A percentile compares a stretch with the other conserved stretches of the same genome.
These are phyloP conservation scores for Aspergillus nidulans DNA, from an alignment of 495 filamentous ascomycete genomes.

Conservation along the genomic window DNA sequence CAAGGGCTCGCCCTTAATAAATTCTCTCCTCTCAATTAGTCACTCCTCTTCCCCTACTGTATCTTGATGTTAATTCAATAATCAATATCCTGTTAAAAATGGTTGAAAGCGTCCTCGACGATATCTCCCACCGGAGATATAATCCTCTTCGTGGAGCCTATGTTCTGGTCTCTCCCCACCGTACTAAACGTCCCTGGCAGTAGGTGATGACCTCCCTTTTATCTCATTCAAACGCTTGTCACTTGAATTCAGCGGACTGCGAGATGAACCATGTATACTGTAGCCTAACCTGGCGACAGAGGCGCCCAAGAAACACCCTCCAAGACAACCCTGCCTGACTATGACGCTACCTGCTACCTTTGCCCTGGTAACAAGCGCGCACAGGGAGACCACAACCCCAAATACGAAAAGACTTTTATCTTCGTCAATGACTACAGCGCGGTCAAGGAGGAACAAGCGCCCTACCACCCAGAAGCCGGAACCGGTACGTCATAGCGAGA, in stretches of 20 bases:
- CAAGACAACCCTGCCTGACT: constrained; percentile 68
- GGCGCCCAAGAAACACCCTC: constrained; percentile 84
- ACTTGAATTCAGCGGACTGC: not conserved
- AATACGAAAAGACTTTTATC: constrained; percentile 81
- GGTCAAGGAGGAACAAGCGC: constrained; percentile 85
- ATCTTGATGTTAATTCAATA: constrained; percentile 8
- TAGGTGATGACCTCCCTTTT: constrained; percentile 41
- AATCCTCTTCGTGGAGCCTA: constrained; percentile 88
- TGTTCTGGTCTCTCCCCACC: constrained; percentile 90
- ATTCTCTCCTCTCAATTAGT: constrained; percentile 7
- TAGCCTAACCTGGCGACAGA: constrained; percentile 45
- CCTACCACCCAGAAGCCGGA: constrained; percentile 53
- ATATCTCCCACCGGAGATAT: constrained; percentile 93
- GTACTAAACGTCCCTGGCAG: constrained; percentile 98
- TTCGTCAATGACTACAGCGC: constrained; percentile 99
- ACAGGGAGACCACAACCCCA: constrained; percentile 80
- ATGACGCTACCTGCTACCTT: constrained; percentile 91
- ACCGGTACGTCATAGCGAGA: constrained; percentile 37
- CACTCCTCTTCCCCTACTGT: constrained; percentile 3
- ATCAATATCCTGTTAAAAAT: constrained; percentile 28
- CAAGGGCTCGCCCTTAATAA: not conserved
- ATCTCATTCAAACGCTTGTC: not conserved
- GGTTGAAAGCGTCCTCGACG: constrained; percentile 75
- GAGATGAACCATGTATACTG: not conserved
- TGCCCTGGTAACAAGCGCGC: constrained; percentile 93